Percentiles rank a stretch among this genome's conserved stretches.
Evolutionary conservation across 768 basidiomycete genomes (phyloP).

Genomic region (Tubosaeta sp.): DNA sequence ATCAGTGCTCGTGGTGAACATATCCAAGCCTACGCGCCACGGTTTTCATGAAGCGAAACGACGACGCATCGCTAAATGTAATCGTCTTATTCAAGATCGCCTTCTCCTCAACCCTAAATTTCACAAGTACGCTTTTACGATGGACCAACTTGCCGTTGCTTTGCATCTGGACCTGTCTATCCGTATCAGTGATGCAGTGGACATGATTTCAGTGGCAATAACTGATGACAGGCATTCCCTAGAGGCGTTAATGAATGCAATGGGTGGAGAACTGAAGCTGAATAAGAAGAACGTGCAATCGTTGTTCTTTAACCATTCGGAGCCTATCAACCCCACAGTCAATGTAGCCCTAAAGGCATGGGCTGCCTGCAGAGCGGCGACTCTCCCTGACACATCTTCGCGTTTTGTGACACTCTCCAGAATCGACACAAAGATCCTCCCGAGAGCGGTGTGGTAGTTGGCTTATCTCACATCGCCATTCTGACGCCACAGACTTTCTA

Average conservation of each 20-base stretch:
- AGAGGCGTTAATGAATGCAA: constrained; percentile 29
- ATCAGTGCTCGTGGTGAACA: constrained; percentile 32
- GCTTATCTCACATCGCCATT: not conserved
- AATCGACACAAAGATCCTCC: constrained; percentile 26
- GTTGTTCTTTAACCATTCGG: constrained; percentile 27
- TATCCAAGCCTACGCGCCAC: constrained; percentile 17
- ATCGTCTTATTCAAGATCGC: constrained; percentile 25
- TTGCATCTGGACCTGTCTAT: constrained; percentile 38
- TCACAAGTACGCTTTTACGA: constrained; percentile 39
- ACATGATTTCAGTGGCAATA: constrained; percentile 38
- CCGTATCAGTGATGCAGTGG: constrained; percentile 34
- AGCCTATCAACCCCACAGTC: not conserved
- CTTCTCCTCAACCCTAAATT: constrained; percentile 30
- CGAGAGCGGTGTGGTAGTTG: constrained; percentile 24
- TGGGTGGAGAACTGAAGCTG: constrained; percentile 36
- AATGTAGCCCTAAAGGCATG: constrained; percentile 42
- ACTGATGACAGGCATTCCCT: constrained; percentile 29
- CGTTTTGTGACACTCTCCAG: constrained; percentile 14
- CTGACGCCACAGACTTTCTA: constrained; percentile 14
- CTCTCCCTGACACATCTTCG: constrained; percentile 15
- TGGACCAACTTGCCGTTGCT: constrained; percentile 42
- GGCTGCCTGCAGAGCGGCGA: constrained; percentile 38
- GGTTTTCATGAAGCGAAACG: not conserved
- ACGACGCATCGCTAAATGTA: constrained; percentile 5
- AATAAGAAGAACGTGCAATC: constrained; percentile 22